phyloP scores from a whole-genome alignment of 768 basidiomycete genomes.

The Rhizopogon roseolus region DNA sequence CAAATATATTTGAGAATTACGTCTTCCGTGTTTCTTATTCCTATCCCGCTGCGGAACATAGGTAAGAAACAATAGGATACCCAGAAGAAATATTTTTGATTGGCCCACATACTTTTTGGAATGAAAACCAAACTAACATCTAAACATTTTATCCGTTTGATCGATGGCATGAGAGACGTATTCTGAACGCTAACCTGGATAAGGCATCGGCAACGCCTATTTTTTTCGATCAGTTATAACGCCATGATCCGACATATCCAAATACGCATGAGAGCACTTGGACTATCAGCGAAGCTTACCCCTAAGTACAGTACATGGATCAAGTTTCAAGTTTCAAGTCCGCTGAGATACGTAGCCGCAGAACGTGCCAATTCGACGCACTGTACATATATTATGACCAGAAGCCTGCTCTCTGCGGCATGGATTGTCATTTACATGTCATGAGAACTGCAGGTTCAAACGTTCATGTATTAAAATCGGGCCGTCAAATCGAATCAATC shows the following conservation, averaged over 20 bases:
- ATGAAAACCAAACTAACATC: not conserved
- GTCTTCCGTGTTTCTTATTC: not conserved
- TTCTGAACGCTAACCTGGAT: not conserved
- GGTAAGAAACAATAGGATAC: not conserved
- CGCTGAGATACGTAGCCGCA: not conserved
- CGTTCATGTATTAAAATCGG: not conserved
- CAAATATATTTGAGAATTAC: not conserved
- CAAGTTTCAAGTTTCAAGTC: no score
- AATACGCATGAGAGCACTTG: not conserved
- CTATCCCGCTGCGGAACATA: not conserved
- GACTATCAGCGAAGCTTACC: constrained; percentile 1
- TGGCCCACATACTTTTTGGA: not conserved
- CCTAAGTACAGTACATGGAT: no score
- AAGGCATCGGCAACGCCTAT: not conserved
- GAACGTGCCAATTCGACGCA: not conserved
- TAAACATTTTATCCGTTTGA: not conserved
- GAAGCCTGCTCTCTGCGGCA: not conserved
- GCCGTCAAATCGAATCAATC: not conserved
- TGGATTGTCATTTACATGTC: not conserved
- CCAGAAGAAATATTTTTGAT: not conserved
- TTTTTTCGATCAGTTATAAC: not conserved
- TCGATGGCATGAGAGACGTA: not conserved
- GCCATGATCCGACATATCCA: not conserved
- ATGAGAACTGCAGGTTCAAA: not conserved
- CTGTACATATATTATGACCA: not conserved